phyloP scores from a whole-genome alignment of 2,329 filamentous ascomycete species.

The Claviceps pazoutovae region DNA sequence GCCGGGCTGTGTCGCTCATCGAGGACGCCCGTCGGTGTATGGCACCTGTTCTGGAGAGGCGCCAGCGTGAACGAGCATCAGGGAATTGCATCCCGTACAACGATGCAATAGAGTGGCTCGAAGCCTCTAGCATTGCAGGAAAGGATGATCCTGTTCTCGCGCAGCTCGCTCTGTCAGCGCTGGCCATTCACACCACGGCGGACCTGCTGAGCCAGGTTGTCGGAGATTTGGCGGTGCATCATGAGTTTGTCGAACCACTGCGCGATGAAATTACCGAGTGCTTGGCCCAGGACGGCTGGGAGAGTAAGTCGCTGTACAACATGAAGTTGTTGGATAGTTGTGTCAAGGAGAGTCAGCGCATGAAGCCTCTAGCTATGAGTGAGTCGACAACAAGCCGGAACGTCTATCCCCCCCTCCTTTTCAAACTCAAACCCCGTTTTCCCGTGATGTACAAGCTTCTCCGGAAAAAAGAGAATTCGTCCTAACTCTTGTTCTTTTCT shows the following conservation, averaged over 20 bases:
- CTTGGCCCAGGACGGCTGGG: constrained; percentile 2
- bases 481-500: background rate
- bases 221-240: constrained; percentile 24
- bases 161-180: constrained; percentile 22
- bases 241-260: constrained; percentile 22
- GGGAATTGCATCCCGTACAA: constrained; percentile 16
- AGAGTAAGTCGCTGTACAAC: constrained; percentile 9
- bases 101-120: constrained; percentile 43
- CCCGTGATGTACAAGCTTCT: background rate
- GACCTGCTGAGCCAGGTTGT: constrained; percentile 9
- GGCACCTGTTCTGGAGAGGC: background rate
- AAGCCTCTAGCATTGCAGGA: constrained; percentile 24
- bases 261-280: constrained; percentile 24
- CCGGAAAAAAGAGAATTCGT: background rate
- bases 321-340: constrained; percentile 32
- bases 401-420: too few relatives aligned
- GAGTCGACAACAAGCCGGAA: background rate
- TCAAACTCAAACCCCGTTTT: background rate
- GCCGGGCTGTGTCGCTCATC: constrained; percentile 1
- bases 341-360: constrained; percentile 32
- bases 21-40: background rate
- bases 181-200: constrained; percentile 41
- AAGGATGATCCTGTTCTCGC: constrained; percentile 6
- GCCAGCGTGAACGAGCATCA: background rate
- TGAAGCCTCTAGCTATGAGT: constrained; percentile 24